These are phyloP conservation scores for Serendipita sp. DNA, from an alignment of 768 basidiomycete genomes.

Conservation along the genomic window DNA sequence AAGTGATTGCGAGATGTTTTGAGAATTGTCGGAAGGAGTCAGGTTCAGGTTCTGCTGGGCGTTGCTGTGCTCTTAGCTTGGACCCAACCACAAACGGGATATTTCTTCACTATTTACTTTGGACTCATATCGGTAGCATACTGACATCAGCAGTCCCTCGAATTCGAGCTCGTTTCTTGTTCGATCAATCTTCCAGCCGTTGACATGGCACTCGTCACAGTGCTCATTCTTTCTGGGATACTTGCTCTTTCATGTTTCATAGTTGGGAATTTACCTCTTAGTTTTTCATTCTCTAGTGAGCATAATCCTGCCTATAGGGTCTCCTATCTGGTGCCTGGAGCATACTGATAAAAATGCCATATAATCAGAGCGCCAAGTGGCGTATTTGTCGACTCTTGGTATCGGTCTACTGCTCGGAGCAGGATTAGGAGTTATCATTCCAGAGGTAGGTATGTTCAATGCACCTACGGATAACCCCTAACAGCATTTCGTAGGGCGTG, in stretches of 20 bases:
- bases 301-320: constrained; percentile 13
- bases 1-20: background rate
- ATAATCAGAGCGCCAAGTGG: constrained; percentile 23
- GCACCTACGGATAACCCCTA: background rate
- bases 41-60: too few species aligned
- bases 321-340: constrained; percentile 10
- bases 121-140: background rate
- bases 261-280: constrained; percentile 61
- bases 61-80: background rate
- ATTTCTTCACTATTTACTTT: background rate
- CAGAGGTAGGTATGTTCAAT: constrained; percentile 47
- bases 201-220: constrained; percentile 19
- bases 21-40: background rate
- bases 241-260: constrained; percentile 32
- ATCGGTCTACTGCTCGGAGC: constrained; percentile 81
- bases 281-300: constrained; percentile 54
- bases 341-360: constrained; percentile 24
- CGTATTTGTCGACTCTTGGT: constrained; percentile 41
- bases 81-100: background rate
- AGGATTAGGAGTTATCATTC: constrained; percentile 80
- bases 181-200: background rate
- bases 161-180: background rate
- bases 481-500: background rate
- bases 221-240: constrained; percentile 20
- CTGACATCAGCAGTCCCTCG: background rate